Percentiles rank a stretch among this genome's conserved stretches.
phyloP scores from a whole-genome alignment of 2,329 filamentous ascomycete species.

The Alternaria brassicicola region DNA sequence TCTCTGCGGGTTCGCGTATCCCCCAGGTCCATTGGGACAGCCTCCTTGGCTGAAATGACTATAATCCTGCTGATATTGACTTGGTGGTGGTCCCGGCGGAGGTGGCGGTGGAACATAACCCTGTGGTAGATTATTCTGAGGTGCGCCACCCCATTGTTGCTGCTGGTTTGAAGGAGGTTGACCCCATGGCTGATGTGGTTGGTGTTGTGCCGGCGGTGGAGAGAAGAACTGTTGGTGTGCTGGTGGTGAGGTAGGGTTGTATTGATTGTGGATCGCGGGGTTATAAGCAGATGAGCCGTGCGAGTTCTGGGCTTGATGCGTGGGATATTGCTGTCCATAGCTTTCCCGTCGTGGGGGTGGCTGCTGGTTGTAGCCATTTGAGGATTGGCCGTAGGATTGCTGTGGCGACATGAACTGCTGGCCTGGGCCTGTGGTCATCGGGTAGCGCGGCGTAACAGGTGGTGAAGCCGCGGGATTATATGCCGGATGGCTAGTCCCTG shows the following conservation, averaged over 20 bases:
- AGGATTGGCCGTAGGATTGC: conserved; percentile 30
- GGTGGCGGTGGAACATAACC: conserved; percentile 72
- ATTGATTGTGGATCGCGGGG: conserved; percentile 49
- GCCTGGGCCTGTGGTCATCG: conserved; percentile 38
- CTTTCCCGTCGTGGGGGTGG: conserved; percentile 44
- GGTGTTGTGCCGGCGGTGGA: conserved; percentile 52
- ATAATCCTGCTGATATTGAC: conserved; percentile 58
- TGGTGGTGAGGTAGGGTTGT: conserved; percentile 57
- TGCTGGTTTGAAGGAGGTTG: conserved; percentile 53
- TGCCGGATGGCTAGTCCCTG: conserved; percentile 46
- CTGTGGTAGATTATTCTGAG: conserved; percentile 60
- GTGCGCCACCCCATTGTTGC: conserved; percentile 62
- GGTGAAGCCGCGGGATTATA: conserved; percentile 59
- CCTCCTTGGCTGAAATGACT: conserved; percentile 58
- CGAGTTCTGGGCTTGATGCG: conserved; percentile 28
- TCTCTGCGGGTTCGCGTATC: conserved; percentile 39
- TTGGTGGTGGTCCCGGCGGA: conserved; percentile 67
- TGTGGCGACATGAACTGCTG: conserved; percentile 45
- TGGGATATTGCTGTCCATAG: conserved; percentile 31
- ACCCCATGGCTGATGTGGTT: conserved; percentile 61
- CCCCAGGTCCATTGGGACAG: conserved; percentile 57
- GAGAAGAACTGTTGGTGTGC: conserved; percentile 64
- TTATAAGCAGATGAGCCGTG: conserved; percentile 51
- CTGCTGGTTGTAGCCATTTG: conserved; percentile 38
- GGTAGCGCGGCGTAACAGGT: conserved; percentile 55